Base-by-base conservation (phyloP, 306 rosid species). In the Prunus davidiana region DNA sequence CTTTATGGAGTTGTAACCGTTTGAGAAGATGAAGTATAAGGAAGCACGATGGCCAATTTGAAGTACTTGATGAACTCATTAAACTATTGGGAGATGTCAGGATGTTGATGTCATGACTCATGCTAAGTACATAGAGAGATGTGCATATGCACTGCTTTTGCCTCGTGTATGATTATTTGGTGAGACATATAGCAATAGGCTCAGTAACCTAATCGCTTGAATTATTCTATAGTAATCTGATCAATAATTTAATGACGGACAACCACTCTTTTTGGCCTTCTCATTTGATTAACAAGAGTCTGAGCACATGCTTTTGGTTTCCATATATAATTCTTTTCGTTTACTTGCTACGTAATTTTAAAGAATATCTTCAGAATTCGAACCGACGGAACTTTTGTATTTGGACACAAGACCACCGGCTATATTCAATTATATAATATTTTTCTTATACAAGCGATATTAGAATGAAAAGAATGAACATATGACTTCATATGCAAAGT, bases 191-290 rank as follows among this genome's bases (percentile, higher is more conserved):
- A 34, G 41, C 41, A 1, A 54, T 30, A 52, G 5, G 16, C 16
- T 60, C 1, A 60, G 0, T 60, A 60, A 60, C 52, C 18, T 49
- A 3, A 13, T 14, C 52, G 64, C 38, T 25, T 60, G 34, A 60
- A 12, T 60, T 25, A 60, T 51, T 70, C 43, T 30, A 51, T 70
- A 28, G 28, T n/a, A 19, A 19, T n/a, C 61, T 51, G 47, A 7
- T 70, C 63, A 70, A 51, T 30, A 52, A 34, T 70, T 51, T 70
- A 52, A 14, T 34, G 20, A 5, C 71, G 22, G 71, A 20, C 71
- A 66, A n/a, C 71, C 52, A 66, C 52, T 43, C 30, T 51, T 66
- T 66, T 43, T 12, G 71, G 27, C 24, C 51, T n/a, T 32, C 12
- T 28, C 19, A 70, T 6, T 10, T 18, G 2, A 16, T 50, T 27